Evolutionary conservation across 495 filamentous ascomycete species (phyloP).

Genomic region (Aspergillus sclerotiicarbonarius): DNA sequence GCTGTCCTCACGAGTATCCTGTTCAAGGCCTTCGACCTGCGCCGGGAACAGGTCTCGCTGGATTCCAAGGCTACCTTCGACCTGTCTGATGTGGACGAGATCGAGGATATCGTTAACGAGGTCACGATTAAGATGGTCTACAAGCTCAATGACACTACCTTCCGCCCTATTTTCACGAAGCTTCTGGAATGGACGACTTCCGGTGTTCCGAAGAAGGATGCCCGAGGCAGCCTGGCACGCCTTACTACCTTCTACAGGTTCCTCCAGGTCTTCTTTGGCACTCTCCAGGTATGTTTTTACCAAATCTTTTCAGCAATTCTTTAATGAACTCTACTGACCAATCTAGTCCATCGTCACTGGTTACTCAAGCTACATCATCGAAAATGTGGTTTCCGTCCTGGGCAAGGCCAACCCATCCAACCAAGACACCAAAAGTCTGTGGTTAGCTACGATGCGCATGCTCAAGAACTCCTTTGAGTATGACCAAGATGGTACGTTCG

Average conservation of each 20-base stretch:
- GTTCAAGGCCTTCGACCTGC: constrained; percentile 68
- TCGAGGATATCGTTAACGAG: constrained; percentile 65
- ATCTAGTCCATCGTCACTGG: constrained; percentile 79
- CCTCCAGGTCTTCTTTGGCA: constrained; percentile 71
- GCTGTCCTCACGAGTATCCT: constrained; percentile 66
- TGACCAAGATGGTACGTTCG: constrained; percentile 62
- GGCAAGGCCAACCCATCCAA: constrained; percentile 46
- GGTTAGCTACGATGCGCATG: constrained; percentile 62
- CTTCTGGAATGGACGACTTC: constrained; percentile 75
- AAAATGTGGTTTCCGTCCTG: constrained; percentile 66
- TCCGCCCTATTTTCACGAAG: constrained; percentile 85
- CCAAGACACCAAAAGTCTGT: constrained; percentile 54
- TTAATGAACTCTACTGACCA: constrained; percentile 11
- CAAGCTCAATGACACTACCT: constrained; percentile 93
- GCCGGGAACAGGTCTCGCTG: constrained; percentile 49
- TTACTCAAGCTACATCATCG: constrained; percentile 83
- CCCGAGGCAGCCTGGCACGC: constrained; percentile 51
- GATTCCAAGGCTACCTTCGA: constrained; percentile 39
- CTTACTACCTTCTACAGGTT: constrained; percentile 75
- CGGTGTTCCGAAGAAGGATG: constrained; percentile 58
- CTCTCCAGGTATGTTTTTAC: constrained; percentile 60
- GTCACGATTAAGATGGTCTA: constrained; percentile 83
- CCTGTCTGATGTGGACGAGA: constrained; percentile 52
- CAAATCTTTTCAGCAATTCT: neutral
- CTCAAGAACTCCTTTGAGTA: constrained; percentile 73